Base-by-base conservation (phyloP, 116 monocot species). In the Papilionanthe hybrid region DNA sequence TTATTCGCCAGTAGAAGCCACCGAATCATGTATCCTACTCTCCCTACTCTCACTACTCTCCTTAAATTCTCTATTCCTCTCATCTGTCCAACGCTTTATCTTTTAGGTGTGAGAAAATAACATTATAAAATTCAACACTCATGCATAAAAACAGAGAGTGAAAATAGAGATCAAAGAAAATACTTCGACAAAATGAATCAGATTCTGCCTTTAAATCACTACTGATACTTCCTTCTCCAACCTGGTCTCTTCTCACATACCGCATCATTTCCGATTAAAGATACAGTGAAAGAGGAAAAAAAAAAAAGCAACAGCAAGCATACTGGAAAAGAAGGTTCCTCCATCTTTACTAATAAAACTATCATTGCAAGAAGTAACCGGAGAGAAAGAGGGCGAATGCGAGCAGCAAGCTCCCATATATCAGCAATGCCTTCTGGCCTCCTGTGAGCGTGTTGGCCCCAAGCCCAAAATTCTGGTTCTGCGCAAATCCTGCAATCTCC, bases 391-490 rank as follows among this genome's bases (percentile, higher is more conserved):
- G 80, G 7, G 47, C 72, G 75, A 96, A 96, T 63, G 76, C 84
- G 15, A 93, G 65, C 41, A 92, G 27, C 53, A 96, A 78, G 81
- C 87, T 78, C n/a, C 96, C 96, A 28, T 93, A 93, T 56, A 96
- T 96, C 58, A 96, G 88, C 12, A 90, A 15, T 9, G 88, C 81
- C 85, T 96, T 96, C 87, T 96, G 96, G 11, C 85, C 92, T 1
- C 88, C 82, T 2, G 96, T 96, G 41, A 96, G 87, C 2, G 96
- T 78, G 77, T 96, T 96, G 43, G 86, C 90, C 3, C 96, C 96
- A 1, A 96, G 53, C 6, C 96, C 96, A 55, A 93, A 96, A 81
- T 90, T 90, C 88, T 93, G 93, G 88, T 96, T 96, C 90, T 96
- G 77, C 17, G 90, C 96, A 55, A 96, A 96, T 19, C 96, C 96